These are phyloP conservation scores for Fusarium multiceps DNA, from an alignment of 2,329 filamentous ascomycete species.

Conservation along the genomic window DNA sequence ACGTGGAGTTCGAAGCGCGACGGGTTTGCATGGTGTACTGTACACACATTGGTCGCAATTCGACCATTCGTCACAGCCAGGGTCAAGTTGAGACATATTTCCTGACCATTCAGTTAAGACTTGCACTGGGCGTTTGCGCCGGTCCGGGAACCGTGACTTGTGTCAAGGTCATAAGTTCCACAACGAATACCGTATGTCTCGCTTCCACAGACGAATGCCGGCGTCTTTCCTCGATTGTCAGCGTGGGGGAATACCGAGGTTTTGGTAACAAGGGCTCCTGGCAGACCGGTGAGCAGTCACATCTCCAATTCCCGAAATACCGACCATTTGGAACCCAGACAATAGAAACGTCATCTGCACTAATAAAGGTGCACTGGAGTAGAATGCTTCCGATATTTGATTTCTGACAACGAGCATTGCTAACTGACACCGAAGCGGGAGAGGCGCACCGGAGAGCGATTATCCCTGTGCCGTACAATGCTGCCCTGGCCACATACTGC, in stretches of 20 bases:
- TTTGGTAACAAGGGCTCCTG: conserved; percentile 38
- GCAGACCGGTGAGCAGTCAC: conserved; percentile 42
- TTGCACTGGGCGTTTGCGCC: neutral
- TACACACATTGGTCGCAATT: neutral
- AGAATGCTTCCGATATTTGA: conserved; percentile 20
- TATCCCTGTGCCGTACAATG: conserved; percentile 3
- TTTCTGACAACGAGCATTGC: conserved; percentile 18
- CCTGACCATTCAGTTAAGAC: neutral
- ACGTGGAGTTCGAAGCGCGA: neutral
- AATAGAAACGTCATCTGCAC: conserved; percentile 22
- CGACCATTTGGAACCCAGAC: conserved; percentile 28
- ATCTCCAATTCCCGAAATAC: conserved; percentile 31
- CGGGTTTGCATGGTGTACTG: neutral
- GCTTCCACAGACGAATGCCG: conserved; percentile 17
- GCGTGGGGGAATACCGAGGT: conserved; percentile 36
- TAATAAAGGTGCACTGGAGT: conserved; percentile 11
- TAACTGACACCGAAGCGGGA: conserved; percentile 19
- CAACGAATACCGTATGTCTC: conserved; percentile 3
- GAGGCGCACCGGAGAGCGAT: conserved; percentile 16
- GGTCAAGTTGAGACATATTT: neutral
- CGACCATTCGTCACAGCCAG: neutral
- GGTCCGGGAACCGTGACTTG: neutral
- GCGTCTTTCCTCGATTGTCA: conserved; percentile 18
- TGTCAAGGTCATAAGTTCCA: neutral
- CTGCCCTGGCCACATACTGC: neutral